A percentile compares a stretch with the other conserved stretches of the same genome.
phyloP scores from a whole-genome alignment of 2,329 filamentous ascomycete species.

The Colletotrichum eremochloae region DNA sequence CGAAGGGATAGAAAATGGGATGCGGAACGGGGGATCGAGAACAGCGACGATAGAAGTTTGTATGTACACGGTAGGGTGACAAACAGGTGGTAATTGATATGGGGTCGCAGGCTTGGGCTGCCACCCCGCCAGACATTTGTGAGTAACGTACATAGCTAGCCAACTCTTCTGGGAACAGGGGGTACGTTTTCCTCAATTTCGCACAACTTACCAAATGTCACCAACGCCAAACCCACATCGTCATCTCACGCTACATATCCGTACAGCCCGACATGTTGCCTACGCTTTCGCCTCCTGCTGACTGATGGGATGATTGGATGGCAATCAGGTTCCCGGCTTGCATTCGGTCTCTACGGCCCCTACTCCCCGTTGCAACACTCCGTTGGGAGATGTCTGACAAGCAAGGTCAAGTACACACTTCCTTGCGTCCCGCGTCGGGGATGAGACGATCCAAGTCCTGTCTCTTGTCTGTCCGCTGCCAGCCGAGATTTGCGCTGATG shows the following conservation, averaged over 20 bases:
- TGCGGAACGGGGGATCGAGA: neutral
- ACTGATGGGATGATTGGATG: neutral
- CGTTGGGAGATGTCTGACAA: neutral
- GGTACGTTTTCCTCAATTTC: neutral
- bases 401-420: neutral
- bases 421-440: neutral
- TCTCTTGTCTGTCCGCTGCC: neutral
- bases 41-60: neutral
- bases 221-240: neutral
- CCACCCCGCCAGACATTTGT: neutral
- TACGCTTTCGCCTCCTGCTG: neutral
- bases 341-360: neutral
- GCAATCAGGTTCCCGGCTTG: neutral
- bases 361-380: neutral
- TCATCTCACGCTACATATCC: neutral
- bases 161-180: neutral
- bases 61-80: neutral
- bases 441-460: too few species aligned
- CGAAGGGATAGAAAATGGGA: neutral
- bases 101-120: slow-evolving; percentile 8
- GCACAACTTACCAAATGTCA: neutral
- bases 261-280: neutral
- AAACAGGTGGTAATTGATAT: neutral
- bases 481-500: neutral
- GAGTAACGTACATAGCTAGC: neutral